A percentile compares a stretch with the other conserved stretches of the same genome.
Evolutionary conservation across 108 stramenopile species (phyloP).

Genomic region (Cafeteria roenbergensis): DNA sequence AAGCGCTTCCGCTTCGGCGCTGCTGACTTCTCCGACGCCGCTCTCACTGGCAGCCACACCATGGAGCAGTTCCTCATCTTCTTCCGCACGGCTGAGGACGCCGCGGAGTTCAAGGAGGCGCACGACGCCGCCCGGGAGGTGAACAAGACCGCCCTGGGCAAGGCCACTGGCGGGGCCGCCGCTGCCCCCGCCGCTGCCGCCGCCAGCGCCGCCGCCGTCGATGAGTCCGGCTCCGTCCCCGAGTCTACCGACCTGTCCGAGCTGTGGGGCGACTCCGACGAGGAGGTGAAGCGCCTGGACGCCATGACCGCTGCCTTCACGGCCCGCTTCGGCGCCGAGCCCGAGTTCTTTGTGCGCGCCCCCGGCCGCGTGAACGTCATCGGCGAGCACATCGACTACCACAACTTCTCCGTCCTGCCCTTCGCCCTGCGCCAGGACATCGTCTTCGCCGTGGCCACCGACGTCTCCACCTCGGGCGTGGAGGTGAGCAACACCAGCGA

Average conservation of each 20-base stretch:
- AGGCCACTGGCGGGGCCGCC: background rate
- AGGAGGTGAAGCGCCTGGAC: background rate
- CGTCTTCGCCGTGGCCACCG: background rate
- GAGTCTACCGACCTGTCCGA: background rate
- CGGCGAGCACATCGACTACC: constrained; percentile 93
- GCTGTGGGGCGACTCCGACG: background rate
- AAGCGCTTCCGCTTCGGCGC: background rate
- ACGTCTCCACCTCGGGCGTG: background rate
- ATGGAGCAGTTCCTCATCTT: background rate
- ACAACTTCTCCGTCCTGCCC: constrained; percentile 75
- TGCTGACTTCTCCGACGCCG: background rate
- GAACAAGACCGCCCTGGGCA: background rate
- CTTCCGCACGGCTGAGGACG: background rate
- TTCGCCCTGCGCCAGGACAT: constrained; percentile 46
- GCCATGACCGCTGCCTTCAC: background rate
- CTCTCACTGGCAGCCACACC: background rate
- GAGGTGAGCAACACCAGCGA: background rate
- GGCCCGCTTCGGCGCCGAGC: background rate
- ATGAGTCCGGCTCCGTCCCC: background rate
- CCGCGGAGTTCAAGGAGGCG: background rate
- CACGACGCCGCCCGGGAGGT: background rate
- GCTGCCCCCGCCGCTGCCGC: background rate
- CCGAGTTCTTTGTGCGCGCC: constrained; percentile 18
- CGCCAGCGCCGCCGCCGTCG: background rate
- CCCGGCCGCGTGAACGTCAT: constrained; percentile 47